phyloP scores from a whole-genome alignment of 2,329 filamentous ascomycete species.

The Beauveria sp. region DNA sequence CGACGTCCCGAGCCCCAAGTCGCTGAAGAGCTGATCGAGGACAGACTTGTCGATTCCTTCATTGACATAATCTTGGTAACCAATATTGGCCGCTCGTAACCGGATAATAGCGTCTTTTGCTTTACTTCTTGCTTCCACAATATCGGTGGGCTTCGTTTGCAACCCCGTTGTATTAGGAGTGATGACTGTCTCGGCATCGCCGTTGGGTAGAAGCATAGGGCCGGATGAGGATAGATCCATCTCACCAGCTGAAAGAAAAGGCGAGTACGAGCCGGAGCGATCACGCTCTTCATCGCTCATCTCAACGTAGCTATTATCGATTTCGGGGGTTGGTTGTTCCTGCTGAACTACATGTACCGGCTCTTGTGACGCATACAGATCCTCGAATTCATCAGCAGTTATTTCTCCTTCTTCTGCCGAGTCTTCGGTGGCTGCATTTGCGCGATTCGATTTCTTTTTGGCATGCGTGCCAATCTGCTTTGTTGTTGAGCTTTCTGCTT shows the following conservation, averaged over 20 bases:
- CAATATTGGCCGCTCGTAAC: slow-evolving; percentile 58
- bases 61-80: slow-evolving; percentile 63
- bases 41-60: slow-evolving; percentile 62
- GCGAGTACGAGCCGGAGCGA: slow-evolving; percentile 45
- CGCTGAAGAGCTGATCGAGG: slow-evolving; percentile 57
- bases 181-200: background rate
- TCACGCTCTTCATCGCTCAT: slow-evolving; percentile 25
- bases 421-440: background rate
- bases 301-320: slow-evolving; percentile 13
- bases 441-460: background rate
- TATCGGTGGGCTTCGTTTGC: background rate
- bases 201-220: background rate
- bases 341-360: background rate
- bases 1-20: slow-evolving; percentile 52
- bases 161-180: background rate
- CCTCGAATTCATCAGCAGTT: slow-evolving; percentile 58
- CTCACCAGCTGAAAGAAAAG: slow-evolving; percentile 43
- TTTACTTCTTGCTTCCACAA: slow-evolving; percentile 41
- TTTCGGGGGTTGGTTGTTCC: background rate
- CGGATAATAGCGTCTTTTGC: slow-evolving; percentile 62
- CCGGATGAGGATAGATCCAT: slow-evolving; percentile 21
- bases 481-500: background rate
- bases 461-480: background rate
- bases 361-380: slow-evolving; percentile 41
- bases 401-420: slow-evolving; percentile 65